Percentiles rank a stretch among this genome's conserved stretches.
Evolutionary conservation across 2,329 filamentous ascomycete species (phyloP).

Genomic region (Trichophyton simii): DNA sequence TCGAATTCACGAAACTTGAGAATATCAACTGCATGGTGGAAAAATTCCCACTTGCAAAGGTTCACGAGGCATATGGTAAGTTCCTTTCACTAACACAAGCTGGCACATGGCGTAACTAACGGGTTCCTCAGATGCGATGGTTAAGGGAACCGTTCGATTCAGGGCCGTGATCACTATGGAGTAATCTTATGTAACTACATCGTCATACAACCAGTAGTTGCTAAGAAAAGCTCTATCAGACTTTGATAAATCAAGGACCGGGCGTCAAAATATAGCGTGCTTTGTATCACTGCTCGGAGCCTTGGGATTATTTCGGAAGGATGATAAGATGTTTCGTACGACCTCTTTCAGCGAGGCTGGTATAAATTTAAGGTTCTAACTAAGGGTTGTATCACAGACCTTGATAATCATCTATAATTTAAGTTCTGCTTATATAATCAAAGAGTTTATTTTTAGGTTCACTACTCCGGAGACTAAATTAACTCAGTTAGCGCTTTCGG

Average conservation of each 20-base stretch:
- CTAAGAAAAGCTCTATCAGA: too few relatives aligned
- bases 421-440: too few relatives aligned
- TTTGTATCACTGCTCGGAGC: too few relatives aligned
- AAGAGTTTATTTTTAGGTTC: too few relatives aligned
- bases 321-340: too few relatives aligned
- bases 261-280: not conserved
- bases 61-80: constrained; percentile 37
- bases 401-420: too few relatives aligned
- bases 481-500: not conserved
- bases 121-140: constrained; percentile 7
- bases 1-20: constrained; percentile 37
- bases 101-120: not conserved
- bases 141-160: constrained; percentile 10
- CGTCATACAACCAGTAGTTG: too few relatives aligned
- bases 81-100: not conserved
- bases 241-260: not conserved
- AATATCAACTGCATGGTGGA: constrained; percentile 42
- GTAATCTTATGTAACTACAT: not conserved
- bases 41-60: constrained; percentile 41
- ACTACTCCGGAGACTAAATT: too few relatives aligned
- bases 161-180: constrained; percentile 11
- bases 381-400: too few relatives aligned
- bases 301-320: too few relatives aligned
- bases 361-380: too few relatives aligned
- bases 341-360: too few relatives aligned